A percentile compares a stretch with the other conserved stretches of the same genome.
phyloP scores from a whole-genome alignment of 257 asterid species.

The Ocimum tenuiflorum region DNA sequence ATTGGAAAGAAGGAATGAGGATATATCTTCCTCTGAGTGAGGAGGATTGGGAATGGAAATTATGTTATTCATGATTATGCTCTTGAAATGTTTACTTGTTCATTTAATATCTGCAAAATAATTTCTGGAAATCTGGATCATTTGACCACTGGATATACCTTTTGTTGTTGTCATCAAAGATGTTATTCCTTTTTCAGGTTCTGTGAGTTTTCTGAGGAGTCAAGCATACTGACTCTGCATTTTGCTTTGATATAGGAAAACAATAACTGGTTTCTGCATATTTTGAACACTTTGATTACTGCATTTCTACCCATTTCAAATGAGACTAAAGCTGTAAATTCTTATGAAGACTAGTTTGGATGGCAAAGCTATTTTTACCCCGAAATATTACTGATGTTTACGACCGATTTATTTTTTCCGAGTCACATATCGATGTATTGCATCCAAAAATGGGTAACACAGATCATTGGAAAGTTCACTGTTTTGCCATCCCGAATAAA shows the following conservation, averaged over 20 bases:
- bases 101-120: too few relatives aligned
- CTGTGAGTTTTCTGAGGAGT: background rate
- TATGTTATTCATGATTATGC: background rate
- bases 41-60: background rate
- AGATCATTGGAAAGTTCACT: too few relatives aligned
- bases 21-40: background rate
- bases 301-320: too few relatives aligned
- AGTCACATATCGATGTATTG: too few relatives aligned
- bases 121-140: slow-evolving; percentile 15
- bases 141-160: slow-evolving; percentile 4
- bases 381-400: too few relatives aligned
- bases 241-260: background rate
- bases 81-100: background rate
- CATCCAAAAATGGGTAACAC: too few relatives aligned
- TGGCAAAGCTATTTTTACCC: too few relatives aligned
- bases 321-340: too few relatives aligned
- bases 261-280: background rate
- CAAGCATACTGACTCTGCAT: background rate
- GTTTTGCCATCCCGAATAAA: too few relatives aligned
- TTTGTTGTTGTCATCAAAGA: background rate
- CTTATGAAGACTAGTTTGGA: too few relatives aligned
- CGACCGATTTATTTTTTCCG: too few relatives aligned
- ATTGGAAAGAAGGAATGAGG: slow-evolving; percentile 77
- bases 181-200: background rate
- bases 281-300: too few relatives aligned